phyloP scores from a whole-genome alignment of 257 asterid species.

The Salvia splendens region DNA sequence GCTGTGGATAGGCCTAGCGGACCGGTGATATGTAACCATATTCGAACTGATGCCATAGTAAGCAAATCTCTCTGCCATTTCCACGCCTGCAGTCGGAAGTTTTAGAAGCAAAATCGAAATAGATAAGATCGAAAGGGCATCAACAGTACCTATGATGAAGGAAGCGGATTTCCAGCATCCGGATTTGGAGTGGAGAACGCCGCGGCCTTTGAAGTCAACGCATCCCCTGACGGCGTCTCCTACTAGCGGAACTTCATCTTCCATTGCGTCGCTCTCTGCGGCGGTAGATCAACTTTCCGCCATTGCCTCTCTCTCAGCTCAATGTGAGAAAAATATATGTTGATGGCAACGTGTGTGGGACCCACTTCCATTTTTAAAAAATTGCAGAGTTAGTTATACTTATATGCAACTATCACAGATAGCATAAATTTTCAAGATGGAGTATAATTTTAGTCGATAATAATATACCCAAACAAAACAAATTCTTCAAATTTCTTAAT shows the following conservation, averaged over 20 bases:
- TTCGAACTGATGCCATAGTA: slow-evolving; percentile 31
- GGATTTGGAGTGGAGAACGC: slow-evolving; percentile 30
- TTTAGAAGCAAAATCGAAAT: not conserved
- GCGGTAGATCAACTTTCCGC: not conserved
- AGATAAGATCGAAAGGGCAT: not conserved
- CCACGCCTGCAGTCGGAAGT: slow-evolving; percentile 15
- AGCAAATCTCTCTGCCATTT: slow-evolving; percentile 36
- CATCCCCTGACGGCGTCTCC: slow-evolving; percentile 27
- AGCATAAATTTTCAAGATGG: too few species aligned
- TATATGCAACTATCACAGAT: too few species aligned
- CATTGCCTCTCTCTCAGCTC: not conserved
- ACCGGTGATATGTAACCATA: slow-evolving; percentile 25
- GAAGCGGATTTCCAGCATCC: slow-evolving; percentile 48
- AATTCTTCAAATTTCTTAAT: too few species aligned
- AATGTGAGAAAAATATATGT: too few species aligned
- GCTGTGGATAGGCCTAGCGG: slow-evolving; percentile 29
- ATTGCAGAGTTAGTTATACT: too few species aligned
- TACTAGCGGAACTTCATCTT: not conserved
- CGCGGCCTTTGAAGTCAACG: slow-evolving; percentile 35
- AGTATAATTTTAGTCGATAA: too few species aligned
- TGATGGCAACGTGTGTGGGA: too few species aligned
- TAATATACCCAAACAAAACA: too few species aligned
- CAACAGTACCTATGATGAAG: slow-evolving; percentile 37
- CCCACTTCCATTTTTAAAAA: too few species aligned
- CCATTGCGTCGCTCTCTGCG: slow-evolving; percentile 9